Evolutionary conservation across 768 basidiomycete species (phyloP), one percentile per base, ranked within the genome.

Genomic region (Boletus huronensis): DNA sequence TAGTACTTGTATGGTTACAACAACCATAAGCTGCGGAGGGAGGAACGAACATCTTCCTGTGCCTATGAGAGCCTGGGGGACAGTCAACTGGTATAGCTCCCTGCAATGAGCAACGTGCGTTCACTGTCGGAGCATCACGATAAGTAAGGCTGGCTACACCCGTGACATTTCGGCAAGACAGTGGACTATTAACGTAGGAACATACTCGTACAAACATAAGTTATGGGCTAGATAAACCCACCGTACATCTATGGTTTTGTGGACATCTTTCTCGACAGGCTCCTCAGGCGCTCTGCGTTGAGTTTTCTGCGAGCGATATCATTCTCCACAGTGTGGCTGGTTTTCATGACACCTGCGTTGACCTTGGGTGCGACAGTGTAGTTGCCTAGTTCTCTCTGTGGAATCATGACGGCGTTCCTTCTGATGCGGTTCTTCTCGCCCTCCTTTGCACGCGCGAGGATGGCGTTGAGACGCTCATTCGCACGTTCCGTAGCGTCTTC

Each of bases 371-470:
- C 92, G 26, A 93, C 82, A 0, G 87, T 88, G 70, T 92, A 95
- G 55, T 76, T 87, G 48, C 87, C 85, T 14, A 92, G 66, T 54
- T 88, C 81, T 50, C 85, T 74, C 68, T 88, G 81, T 2, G 93
- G 92, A 52, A 95, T 92, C 75, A 82, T 79, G 32, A 93, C 92
- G 3, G 88, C 88, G 52, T 93, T 89, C 77, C 82, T 85, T 67
- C 83, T 78, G 50, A 86, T 80, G 19, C 84, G 76, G 45, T 80
- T 77, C 75, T 82, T 88, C 62, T 92, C 90, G 55, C 72, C 76
- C 61, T 84, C 83, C 66, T 78, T 81, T 31, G 83, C 86, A 50
- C 83, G 77, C 10, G 83, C 85, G 52, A 88, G 73, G 52, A 90
- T 91, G 14, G 83, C 77, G 60, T 83, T 85, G 59, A 90, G 76